Percentiles rank a stretch among this genome's conserved stretches.
These are phyloP conservation scores for Alternaria arbusti DNA, from an alignment of 2,329 filamentous ascomycete species.

Conservation along the genomic window DNA sequence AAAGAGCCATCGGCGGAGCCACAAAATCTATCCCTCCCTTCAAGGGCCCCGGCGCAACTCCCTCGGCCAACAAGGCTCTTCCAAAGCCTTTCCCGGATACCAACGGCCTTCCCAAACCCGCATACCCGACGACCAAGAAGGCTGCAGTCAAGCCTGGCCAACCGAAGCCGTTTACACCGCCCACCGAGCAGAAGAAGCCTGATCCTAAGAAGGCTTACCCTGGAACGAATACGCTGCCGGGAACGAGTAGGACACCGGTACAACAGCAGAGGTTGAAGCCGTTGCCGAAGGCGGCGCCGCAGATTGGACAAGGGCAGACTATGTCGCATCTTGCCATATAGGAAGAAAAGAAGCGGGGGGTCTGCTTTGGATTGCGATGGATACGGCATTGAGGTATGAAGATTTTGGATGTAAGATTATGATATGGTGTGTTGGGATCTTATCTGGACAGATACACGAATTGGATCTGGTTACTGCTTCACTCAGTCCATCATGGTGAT, in stretches of 20 bases:
- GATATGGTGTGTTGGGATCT: background rate
- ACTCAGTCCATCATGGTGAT: background rate
- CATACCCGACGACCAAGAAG: conserved; percentile 32
- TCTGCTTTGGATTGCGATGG: background rate
- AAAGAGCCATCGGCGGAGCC: conserved; percentile 19
- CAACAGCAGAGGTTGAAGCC: conserved; percentile 34
- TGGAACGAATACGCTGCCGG: conserved; percentile 39
- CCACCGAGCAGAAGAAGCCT: conserved; percentile 17
- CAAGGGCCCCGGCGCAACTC: conserved; percentile 5
- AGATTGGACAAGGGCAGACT: conserved; percentile 37
- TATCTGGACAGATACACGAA: background rate
- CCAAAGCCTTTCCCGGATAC: conserved; percentile 12
- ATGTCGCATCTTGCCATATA: conserved; percentile 36
- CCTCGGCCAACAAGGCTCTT: conserved; percentile 11
- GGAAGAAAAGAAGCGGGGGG: background rate
- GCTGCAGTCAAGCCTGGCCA: conserved; percentile 34
- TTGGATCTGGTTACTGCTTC: background rate
- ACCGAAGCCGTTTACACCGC: conserved; percentile 35
- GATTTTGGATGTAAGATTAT: background rate
- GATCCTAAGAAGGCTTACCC: conserved; percentile 34
- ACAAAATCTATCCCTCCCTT: conserved; percentile 10
- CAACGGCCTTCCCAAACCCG: conserved; percentile 20
- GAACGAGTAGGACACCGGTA: conserved; percentile 35
- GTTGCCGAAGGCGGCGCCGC: conserved; percentile 29
- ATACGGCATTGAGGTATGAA: background rate